A percentile compares a stretch with the other conserved stretches of the same genome.
Evolutionary conservation across 2,329 filamentous ascomycete species (phyloP).

Genomic region (Ambrosiella beaveri): DNA sequence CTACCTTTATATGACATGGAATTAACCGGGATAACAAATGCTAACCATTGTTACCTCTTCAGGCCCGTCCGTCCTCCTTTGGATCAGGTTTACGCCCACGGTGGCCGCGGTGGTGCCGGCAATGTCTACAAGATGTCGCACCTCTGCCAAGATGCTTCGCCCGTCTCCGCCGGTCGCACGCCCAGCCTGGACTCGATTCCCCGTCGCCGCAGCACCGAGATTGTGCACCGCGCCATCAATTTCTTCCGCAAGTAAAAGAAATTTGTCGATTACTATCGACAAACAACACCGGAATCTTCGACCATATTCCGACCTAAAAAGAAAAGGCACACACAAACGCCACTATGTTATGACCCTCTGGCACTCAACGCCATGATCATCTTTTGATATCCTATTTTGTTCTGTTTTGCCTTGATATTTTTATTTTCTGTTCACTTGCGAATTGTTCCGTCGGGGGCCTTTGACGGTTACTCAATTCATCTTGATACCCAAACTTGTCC

Average conservation of each 20-base stretch:
- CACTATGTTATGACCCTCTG: background rate
- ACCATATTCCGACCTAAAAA: background rate
- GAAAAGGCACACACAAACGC: background rate
- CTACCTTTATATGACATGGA: background rate
- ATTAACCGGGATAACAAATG: background rate
- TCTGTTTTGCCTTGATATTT: background rate
- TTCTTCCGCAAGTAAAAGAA: conserved; percentile 11
- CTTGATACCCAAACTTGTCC: background rate
- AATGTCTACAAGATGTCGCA: conserved; percentile 40
- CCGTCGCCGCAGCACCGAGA: conserved; percentile 23
- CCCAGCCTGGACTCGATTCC: conserved; percentile 14
- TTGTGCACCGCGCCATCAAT: conserved; percentile 7
- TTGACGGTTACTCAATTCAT: background rate
- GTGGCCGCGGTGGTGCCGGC: conserved; percentile 59
- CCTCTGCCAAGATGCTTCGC: conserved; percentile 14
- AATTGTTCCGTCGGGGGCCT: background rate
- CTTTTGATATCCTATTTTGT: background rate
- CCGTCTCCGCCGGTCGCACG: conserved; percentile 20
- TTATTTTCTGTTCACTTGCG: background rate
- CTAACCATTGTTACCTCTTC: conserved; percentile 12
- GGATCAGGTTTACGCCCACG: conserved; percentile 31
- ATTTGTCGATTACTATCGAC: background rate
- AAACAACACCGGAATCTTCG: background rate
- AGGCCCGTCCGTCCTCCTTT: conserved; percentile 34
- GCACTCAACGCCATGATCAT: background rate